Base-by-base conservation (phyloP, 139 green algal species). In the Asterochloris sp. region DNA sequence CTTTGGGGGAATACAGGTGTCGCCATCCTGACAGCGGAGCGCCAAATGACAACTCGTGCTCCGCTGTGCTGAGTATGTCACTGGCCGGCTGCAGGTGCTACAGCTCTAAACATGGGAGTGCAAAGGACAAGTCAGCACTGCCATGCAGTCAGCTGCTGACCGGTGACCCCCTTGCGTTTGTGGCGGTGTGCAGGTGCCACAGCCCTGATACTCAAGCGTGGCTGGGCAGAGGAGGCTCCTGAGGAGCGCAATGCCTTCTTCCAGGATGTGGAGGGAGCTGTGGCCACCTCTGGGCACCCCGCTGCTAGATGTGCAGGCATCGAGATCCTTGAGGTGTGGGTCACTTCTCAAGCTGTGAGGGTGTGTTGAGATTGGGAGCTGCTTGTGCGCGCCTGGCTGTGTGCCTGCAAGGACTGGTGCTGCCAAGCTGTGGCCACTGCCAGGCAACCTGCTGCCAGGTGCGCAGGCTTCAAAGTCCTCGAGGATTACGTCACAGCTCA, bases 191-290 rank as follows among this genome's bases (percentile, higher is more conserved):
- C 66, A 15, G 88, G 62, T 15, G 82, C 86, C 0, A 61, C 88
- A 13, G 93, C 92, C 15, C 75, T 89, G 17, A 82, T 97, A 68
- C 83, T 96, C 13, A 97, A 97, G 83, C 89, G 93, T 26, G 87
- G 87, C 68, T 97, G 93, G 93, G 23, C 88, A 71, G 91, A 92
- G 12, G 28, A 74, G 12, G 29, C 29, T 4, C 13, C 76, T 0
- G 83, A 83, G 10, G 81, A 88, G 68, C 79, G 78, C 13, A 80
- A 85, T 23, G 85, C 83, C 0, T 87, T 88, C 76, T 91, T 95
- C 73, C 69, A 83, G 27, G 81, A 82, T 73, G 64, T 85, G 23
- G 84, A 88, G 27, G 29, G 61, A 0, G 66, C 73, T 24, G 85
- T 77, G 8, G 63, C 78, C 13, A 38, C 24, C 27, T 64, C 26